Evolutionary conservation across 805 yeast genomes (phyloP), one percentile per base, ranked within the genome.

Genomic region (Candida sithepensis): DNA sequence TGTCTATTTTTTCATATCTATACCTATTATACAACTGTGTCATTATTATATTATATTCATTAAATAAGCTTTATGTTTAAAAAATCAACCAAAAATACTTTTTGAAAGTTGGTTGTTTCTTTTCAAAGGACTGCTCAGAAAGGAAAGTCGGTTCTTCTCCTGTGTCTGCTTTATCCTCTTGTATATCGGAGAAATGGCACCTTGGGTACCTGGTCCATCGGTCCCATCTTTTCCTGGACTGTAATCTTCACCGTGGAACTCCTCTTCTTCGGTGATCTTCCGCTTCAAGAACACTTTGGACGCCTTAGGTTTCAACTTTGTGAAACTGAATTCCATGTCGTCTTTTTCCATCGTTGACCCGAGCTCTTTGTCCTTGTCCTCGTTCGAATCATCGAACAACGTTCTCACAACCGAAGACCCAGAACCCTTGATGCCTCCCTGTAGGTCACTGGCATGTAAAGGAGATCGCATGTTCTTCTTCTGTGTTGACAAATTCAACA

Each of bases 101-200:
- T 39, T 52, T 32, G 56, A 46, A 14, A 41, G 19, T 30, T 49
- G 54, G 33, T 58, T 58, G 28, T 55, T 50, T 10, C 48, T 51
- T 48, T 57, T 60, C 37, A 60, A 33, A 1, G 65, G 65, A 50
- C 65, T 60, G 42, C 56, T 52, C 8, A 33, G 38, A 7, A 34
- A 34, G 6, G 38, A 34, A 34, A n/a, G 38, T 16, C 38, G 19
- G 33, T 34, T 45, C 22, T 44, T 46, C 36, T 45, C 46, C 41
- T 50, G 52, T 6, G 46, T 48, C 39, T 54, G 47, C 36, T 45
- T 41, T 10, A 57, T 46, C 38, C 50, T 53, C 28, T 53, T 53
- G 46, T 54, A 53, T 16, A 59, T 50, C 7, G 60, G 60, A n/a
- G 60, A 56, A 10, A 39, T 20, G 3, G 47, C 32, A 24, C 42